Evolutionary conservation across 139 green algal genomes (phyloP).

Genomic region (Chlamydomonas urium): DNA sequence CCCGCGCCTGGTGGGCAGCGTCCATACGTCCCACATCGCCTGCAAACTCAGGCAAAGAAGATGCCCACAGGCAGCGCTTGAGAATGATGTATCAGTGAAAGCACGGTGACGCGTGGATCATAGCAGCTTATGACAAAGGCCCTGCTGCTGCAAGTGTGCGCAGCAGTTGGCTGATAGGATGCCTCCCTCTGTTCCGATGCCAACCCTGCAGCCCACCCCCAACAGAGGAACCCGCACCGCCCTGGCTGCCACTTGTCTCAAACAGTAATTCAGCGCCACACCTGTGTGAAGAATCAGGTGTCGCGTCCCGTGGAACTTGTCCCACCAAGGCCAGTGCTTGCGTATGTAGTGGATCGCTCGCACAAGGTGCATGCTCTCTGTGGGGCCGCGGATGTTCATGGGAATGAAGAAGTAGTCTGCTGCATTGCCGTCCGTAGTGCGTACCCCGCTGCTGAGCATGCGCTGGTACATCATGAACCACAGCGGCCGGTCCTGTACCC

Average conservation of each 20-base stretch:
- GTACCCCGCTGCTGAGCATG: conserved; percentile 27
- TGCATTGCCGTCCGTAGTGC: conserved; percentile 18
- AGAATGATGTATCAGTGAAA: too few relatives aligned
- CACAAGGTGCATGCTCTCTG: not conserved
- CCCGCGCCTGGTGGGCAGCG: not conserved
- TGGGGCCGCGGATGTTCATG: conserved; percentile 10
- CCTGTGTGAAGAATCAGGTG: conserved; percentile 31
- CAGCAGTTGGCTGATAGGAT: too few relatives aligned
- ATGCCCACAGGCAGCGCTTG: too few relatives aligned
- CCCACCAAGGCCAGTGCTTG: conserved; percentile 35
- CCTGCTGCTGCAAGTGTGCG: too few relatives aligned
- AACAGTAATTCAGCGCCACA: too few relatives aligned
- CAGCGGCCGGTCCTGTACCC: conserved; percentile 20
- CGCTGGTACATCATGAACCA: conserved; percentile 26
- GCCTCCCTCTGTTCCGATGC: too few relatives aligned
- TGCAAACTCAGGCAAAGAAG: too few relatives aligned
- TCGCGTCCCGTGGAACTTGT: conserved; percentile 9
- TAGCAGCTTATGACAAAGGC: too few relatives aligned
- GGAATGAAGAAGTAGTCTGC: conserved; percentile 36
- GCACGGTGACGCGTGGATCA: too few relatives aligned
- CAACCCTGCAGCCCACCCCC: too few relatives aligned
- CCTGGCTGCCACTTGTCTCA: too few relatives aligned
- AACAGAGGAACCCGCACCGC: too few relatives aligned
- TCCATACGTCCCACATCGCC: conserved; percentile 15
- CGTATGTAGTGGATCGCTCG: conserved; percentile 25